These are phyloP conservation scores for Ustilago sp. DNA, from an alignment of 1,284 basidiomycete species.

Conservation along the genomic window DNA sequence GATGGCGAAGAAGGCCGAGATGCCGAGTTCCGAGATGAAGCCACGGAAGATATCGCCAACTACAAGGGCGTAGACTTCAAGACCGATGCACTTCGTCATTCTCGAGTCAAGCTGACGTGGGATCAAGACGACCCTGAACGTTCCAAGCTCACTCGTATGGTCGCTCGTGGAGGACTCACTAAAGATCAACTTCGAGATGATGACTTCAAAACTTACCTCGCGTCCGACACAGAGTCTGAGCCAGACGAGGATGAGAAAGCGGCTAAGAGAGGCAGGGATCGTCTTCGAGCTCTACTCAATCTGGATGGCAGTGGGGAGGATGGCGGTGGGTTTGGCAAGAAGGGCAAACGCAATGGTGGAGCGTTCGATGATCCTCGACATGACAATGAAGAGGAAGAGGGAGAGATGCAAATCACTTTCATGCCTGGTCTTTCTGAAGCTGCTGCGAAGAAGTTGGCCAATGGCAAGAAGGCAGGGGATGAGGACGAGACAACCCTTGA, in stretches of 20 bases:
- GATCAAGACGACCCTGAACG: conserved; percentile 97
- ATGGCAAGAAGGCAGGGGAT: conserved; percentile 25
- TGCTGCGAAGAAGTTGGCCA: conserved; percentile 47
- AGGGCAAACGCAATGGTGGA: conserved; percentile 31
- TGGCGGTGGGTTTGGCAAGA: conserved; percentile 40
- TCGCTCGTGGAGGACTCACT: conserved; percentile 42
- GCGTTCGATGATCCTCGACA: conserved; percentile 56
- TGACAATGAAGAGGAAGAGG: conserved; percentile 53
- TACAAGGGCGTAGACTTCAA: conserved; percentile 91
- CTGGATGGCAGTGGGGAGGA: conserved; percentile 32
- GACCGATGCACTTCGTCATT: conserved; percentile 95
- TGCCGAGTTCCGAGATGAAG: conserved; percentile 76
- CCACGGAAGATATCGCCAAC: conserved; percentile 75
- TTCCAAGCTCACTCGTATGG: conserved; percentile 74
- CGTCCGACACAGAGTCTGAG: conserved; percentile 61
- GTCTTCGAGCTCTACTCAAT: conserved; percentile 62
- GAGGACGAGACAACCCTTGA: conserved; percentile 67
- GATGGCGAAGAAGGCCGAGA: conserved; percentile 81
- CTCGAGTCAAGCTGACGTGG: conserved; percentile 98
- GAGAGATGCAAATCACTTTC: conserved; percentile 66
- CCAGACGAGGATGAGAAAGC: conserved; percentile 46
- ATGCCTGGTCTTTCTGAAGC: conserved; percentile 64
- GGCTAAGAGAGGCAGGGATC: conserved; percentile 34
- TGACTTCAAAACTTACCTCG: conserved; percentile 67
- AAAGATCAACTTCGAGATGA: conserved; percentile 63